Evolutionary conservation across 163 green algal genomes (phyloP).

Genomic region (Trebouxiophyceae sp.): DNA sequence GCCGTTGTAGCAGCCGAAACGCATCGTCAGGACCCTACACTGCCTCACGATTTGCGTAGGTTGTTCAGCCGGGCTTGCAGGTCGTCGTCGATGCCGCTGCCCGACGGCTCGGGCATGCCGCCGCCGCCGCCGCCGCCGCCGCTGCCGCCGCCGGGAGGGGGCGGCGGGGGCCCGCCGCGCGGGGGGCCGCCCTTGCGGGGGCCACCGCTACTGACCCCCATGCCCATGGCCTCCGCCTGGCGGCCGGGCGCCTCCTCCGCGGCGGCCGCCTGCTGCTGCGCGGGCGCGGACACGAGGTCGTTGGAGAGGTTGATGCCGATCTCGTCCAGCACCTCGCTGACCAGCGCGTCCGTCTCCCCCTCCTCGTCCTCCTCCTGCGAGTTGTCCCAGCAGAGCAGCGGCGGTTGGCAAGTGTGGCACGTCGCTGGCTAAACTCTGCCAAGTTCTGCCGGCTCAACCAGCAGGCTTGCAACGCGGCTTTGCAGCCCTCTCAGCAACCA

Average conservation of each 20-base stretch:
- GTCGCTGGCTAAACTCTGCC: too few species aligned
- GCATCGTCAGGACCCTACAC: too few species aligned
- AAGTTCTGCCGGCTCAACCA: too few species aligned
- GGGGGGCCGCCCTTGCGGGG: background rate
- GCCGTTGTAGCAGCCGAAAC: too few species aligned
- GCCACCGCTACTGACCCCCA: conserved; percentile 4
- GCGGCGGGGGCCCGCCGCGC: background rate
- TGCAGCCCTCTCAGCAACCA: too few species aligned
- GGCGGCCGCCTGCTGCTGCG: conserved; percentile 3
- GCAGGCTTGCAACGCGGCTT: too few species aligned
- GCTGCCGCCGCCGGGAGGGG: conserved; percentile 5
- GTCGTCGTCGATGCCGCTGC: conserved; percentile 49
- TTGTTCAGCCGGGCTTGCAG: conserved; percentile 51
- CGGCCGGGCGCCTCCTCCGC: conserved; percentile 5
- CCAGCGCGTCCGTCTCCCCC: conserved; percentile 91
- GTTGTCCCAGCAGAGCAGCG: too few species aligned
- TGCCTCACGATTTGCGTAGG: conserved; percentile 27
- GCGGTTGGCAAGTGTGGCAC: too few species aligned
- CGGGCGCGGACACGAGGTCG: conserved; percentile 33
- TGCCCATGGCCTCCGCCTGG: conserved; percentile 30
- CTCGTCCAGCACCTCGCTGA: conserved; percentile 93
- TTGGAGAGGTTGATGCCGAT: conserved; percentile 77
- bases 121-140: conserved; percentile 15
- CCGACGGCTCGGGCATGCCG: background rate
- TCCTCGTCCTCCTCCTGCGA: conserved; percentile 74